Conservation (phyloP, 2,329 filamentous ascomycete genomes). For the Aspergillus oerlinghausenensis region DNA sequence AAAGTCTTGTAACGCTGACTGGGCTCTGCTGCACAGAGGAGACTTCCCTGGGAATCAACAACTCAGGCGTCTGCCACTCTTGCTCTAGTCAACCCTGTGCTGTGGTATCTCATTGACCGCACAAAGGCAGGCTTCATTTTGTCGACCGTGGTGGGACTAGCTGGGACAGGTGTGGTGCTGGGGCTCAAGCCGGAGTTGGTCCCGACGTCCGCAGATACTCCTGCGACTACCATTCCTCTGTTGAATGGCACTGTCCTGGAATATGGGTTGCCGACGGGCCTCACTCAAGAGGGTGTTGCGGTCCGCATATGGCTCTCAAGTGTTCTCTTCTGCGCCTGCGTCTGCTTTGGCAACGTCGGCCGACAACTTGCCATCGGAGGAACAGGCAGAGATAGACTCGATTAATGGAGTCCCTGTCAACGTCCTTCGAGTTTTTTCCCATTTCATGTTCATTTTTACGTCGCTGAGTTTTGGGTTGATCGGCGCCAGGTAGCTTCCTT, state of each 20-base stretch:
- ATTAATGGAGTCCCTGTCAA: neutral
- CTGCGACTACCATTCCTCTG: constrained; percentile 22
- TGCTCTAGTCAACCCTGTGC: constrained; percentile 81
- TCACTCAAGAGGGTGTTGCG: constrained; percentile 53
- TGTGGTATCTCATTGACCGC: constrained; percentile 96
- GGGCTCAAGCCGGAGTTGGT: constrained; percentile 73
- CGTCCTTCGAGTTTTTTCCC: neutral
- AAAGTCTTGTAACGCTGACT: neutral
- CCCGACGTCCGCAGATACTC: constrained; percentile 56
- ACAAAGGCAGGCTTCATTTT: constrained; percentile 79
- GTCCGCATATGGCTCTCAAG: constrained; percentile 83
- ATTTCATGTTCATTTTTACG: neutral
- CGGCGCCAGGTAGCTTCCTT: neutral
- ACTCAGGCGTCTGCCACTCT: constrained; percentile 89
- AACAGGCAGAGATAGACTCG: constrained; percentile 14
- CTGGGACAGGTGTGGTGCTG: constrained; percentile 70
- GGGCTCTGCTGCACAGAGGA: constrained; percentile 54
- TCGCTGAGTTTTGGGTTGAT: neutral
- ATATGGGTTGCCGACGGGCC: constrained; percentile 26
- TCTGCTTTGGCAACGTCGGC: constrained; percentile 96
- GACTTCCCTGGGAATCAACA: constrained; percentile 87
- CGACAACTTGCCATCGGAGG: constrained; percentile 62
- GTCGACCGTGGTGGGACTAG: constrained; percentile 66
- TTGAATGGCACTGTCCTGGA: constrained; percentile 29
- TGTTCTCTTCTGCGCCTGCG: constrained; percentile 88